These are phyloP conservation scores for Aspergillus bridgeri DNA, from an alignment of 495 filamentous ascomycete species.

Conservation along the genomic window DNA sequence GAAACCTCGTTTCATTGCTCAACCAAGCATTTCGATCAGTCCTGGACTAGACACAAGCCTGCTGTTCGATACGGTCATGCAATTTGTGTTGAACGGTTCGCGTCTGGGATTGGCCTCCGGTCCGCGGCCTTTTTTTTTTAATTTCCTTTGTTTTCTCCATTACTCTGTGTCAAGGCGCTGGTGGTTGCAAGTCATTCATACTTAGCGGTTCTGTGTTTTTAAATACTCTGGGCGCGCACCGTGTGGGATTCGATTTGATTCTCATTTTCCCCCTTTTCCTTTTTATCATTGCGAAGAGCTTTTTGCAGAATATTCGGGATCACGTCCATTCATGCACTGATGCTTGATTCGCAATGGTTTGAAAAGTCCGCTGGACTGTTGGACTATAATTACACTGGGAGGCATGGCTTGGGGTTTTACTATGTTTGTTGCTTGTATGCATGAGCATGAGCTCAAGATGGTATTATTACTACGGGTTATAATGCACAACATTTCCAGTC, in stretches of 20 bases:
- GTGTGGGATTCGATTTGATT: constrained; percentile 10
- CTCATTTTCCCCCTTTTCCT: neutral
- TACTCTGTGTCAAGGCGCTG: constrained; percentile 33
- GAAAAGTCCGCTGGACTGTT: constrained; percentile 19
- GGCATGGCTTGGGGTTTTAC: neutral
- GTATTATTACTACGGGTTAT: neutral
- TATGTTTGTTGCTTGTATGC: neutral
- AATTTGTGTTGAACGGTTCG: neutral
- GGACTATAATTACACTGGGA: neutral
- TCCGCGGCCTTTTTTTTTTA: constrained; percentile 14
- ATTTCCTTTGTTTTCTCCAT: constrained; percentile 18
- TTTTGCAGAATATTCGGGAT: constrained; percentile 11
- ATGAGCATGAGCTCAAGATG: neutral
- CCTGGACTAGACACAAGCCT: neutral
- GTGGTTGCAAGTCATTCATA: constrained; percentile 33
- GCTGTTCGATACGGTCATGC: neutral
- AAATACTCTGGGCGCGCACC: constrained; percentile 23
- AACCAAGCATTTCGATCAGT: neutral
- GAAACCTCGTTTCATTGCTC: neutral
- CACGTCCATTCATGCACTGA: constrained; percentile 23
- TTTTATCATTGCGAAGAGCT: constrained; percentile 18
- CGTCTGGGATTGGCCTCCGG: neutral
- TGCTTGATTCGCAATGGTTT: constrained; percentile 10
- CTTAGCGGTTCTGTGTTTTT: constrained; percentile 30
- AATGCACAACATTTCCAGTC: neutral